Evolutionary conservation across 2,329 filamentous ascomycete species (phyloP).

Genomic region (Emergomyces africanus): DNA sequence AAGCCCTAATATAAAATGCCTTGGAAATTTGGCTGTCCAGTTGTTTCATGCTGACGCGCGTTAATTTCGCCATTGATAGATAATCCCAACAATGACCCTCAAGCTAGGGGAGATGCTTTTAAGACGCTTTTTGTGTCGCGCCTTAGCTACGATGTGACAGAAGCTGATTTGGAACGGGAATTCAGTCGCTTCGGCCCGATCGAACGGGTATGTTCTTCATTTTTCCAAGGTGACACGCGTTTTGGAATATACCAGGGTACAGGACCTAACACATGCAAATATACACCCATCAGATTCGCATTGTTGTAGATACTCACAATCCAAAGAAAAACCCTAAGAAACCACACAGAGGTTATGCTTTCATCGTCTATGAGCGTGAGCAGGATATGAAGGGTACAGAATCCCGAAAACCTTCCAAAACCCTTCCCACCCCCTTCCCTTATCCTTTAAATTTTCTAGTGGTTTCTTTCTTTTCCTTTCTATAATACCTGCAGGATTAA

Average conservation of each 20-base stretch:
- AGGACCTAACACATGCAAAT: slow-evolving; percentile 15
- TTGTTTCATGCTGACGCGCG: slow-evolving; percentile 2
- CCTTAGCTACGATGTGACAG: slow-evolving; percentile 77
- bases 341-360: slow-evolving; percentile 80
- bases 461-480: neutral
- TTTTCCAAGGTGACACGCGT: neutral
- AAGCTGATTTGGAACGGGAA: slow-evolving; percentile 82
- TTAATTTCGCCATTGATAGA: slow-evolving; percentile 36
- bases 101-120: slow-evolving; percentile 86
- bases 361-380: slow-evolving; percentile 92
- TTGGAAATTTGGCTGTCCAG: neutral
- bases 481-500: slow-evolving; percentile 7
- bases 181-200: slow-evolving; percentile 91
- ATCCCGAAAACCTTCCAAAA: slow-evolving; percentile 30
- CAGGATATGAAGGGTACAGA: slow-evolving; percentile 95
- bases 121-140: slow-evolving; percentile 89
- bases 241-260: neutral
- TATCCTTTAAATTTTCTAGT: neutral
- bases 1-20: slow-evolving; percentile 1
- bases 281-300: slow-evolving; percentile 54
- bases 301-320: slow-evolving; percentile 67
- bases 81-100: slow-evolving; percentile 71
- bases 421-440: slow-evolving; percentile 15
- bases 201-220: slow-evolving; percentile 56
- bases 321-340: slow-evolving; percentile 72